phyloP scores from a whole-genome alignment of 768 basidiomycete species.

The Suillus discolor region DNA sequence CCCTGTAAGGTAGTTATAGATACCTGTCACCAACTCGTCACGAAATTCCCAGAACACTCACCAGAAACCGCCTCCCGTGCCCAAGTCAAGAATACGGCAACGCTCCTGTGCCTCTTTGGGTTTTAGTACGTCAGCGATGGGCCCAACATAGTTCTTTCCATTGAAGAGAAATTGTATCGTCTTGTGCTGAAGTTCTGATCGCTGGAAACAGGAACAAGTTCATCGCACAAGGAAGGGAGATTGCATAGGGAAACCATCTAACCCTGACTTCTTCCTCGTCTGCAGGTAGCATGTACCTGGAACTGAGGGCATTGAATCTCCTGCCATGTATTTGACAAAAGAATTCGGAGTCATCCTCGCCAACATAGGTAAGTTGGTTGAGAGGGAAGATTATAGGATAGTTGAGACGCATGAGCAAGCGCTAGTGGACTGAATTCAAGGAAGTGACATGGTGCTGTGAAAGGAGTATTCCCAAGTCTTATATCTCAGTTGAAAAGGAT shows the following conservation, averaged over 20 bases:
- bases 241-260: slow-evolving; percentile 13
- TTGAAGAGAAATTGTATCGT: slow-evolving; percentile 67
- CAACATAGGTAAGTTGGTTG: slow-evolving; percentile 39
- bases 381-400: slow-evolving; percentile 36
- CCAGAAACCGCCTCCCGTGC: slow-evolving; percentile 70
- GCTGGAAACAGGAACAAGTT: slow-evolving; percentile 39
- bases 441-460: slow-evolving; percentile 24
- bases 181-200: slow-evolving; percentile 63
- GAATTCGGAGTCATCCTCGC: slow-evolving; percentile 50
- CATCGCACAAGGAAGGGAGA: slow-evolving; percentile 7
- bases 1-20: slow-evolving; percentile 42
- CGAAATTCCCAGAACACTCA: slow-evolving; percentile 28
- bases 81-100: slow-evolving; percentile 61
- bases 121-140: slow-evolving; percentile 57
- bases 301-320: slow-evolving; percentile 56
- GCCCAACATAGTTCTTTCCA: slow-evolving; percentile 68
- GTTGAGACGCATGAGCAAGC: slow-evolving; percentile 30
- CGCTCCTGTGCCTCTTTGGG: slow-evolving; percentile 32
- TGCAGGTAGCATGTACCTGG: slow-evolving; percentile 62
- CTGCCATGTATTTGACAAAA: slow-evolving; percentile 58
- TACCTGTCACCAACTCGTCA: slow-evolving; percentile 2
- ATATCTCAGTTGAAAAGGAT: slow-evolving; percentile 31
- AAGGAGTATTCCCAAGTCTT: slow-evolving; percentile 25
- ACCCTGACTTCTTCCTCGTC: slow-evolving; percentile 70
- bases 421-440: slow-evolving; percentile 9